Percentiles rank a stretch among this genome's conserved stretches.
Evolutionary conservation across 2,329 filamentous ascomycete genomes (phyloP).

Genomic region (Zalaria sp.): DNA sequence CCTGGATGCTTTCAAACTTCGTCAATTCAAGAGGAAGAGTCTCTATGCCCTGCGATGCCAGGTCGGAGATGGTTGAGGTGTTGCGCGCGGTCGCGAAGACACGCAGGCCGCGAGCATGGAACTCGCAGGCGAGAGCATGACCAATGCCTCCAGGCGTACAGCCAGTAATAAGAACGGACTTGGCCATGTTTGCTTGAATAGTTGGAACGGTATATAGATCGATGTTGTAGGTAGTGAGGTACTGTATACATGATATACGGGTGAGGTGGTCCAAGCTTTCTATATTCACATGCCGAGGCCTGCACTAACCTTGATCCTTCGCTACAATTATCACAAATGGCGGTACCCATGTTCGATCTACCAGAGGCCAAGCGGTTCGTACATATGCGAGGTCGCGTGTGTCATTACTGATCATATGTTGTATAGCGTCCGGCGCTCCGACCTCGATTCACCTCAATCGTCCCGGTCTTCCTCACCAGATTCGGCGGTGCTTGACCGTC

Average conservation of each 20-base stretch:
- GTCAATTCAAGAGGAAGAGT: constrained; percentile 42
- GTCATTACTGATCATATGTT: neutral
- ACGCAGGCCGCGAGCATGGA: constrained; percentile 36
- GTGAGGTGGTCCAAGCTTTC: no score
- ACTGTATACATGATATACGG: no score
- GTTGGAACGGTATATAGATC: no score
- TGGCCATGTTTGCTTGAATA: constrained; percentile 3
- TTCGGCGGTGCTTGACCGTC: constrained; percentile 1
- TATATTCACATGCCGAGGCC: no score
- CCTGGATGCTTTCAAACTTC: constrained; percentile 31
- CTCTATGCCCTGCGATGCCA: constrained; percentile 37
- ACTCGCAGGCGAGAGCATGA: constrained; percentile 43
- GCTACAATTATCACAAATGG: no score
- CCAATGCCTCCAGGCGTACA: constrained; percentile 43
- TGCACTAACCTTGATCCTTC: no score
- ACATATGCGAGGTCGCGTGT: neutral
- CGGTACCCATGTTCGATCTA: neutral
- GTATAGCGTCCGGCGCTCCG: constrained; percentile 3
- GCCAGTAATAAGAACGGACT: constrained; percentile 21
- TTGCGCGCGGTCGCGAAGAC: constrained; percentile 46
- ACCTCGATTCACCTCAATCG: constrained; percentile 5
- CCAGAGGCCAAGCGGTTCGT: neutral
- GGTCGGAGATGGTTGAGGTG: constrained; percentile 32
- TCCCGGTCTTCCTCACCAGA: constrained; percentile 3
- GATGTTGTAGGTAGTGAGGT: no score